Evolutionary conservation across 2,329 filamentous ascomycete genomes (phyloP), one percentile per base, ranked within the genome.

Genomic region (Trichophyton schoenleinii): DNA sequence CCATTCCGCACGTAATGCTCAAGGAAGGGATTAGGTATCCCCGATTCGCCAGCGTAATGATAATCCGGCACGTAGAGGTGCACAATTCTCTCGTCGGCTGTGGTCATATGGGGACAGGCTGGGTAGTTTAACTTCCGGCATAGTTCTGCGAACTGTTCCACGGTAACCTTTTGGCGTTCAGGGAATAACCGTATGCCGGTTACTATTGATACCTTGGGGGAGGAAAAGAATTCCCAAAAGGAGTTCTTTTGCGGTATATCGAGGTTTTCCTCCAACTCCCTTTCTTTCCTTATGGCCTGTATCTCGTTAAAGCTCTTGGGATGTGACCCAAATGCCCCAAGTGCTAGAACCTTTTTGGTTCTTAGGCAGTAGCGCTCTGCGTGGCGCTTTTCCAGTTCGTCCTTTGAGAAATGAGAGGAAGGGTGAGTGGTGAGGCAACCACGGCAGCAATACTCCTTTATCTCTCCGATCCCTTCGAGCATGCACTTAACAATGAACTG

Each of bases 371-470:
- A 49, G 22, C 58, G 58, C 13, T 48, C 42, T 13, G 11, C 13
- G 22, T 44, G 41, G 11, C 25, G 20, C 34, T 59, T 59, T n/a
- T 48, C 31, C 7, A 59, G 36, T n/a, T 59, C 58, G 13, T 59
- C 28, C 11, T 15, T 20, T 15, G 58, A 59, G 42, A 49, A 59
- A 22, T 46, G 22, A 8, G 41, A 34, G 18, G 22, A 6, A 22
- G 41, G 38, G 15, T 59, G 58, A 15, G 42, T 59, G 11, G 18
- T 59, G 9, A 28, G 41, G 34, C 58, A 59, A 15, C 58, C 58
- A 13, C 34, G 41, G 28, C 58, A 59, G 34, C 25, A 42, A 18
- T 58, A 61, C 28, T 57, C 60, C 22, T 58, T 48, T 58, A 61
- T 20, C 22, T 20, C 15, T 34, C 60, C 60, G 36, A 58, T 42